Conservation (phyloP, 192 early-diverging fungal genomes). For the Backusella psychrophila region DNA sequence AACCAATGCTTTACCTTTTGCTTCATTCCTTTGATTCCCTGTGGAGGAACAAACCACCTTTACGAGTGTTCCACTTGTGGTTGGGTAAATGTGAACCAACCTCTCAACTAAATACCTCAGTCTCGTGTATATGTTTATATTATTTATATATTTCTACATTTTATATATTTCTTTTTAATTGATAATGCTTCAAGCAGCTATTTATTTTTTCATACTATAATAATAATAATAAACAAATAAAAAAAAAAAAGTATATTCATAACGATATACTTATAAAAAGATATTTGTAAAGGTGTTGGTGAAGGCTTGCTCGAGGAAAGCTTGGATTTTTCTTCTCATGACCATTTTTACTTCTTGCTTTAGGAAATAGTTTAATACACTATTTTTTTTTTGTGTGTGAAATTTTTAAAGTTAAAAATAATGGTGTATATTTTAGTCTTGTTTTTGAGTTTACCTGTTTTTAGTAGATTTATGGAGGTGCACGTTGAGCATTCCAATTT, state of each 20-base stretch:
- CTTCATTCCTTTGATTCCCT: slow-evolving; percentile 40
- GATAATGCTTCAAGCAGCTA: background rate
- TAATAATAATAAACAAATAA: background rate
- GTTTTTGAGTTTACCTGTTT: background rate
- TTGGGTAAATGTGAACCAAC: slow-evolving; percentile 36
- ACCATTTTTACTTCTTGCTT: background rate
- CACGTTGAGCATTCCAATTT: background rate
- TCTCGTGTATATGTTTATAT: too few species aligned
- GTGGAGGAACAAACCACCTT: slow-evolving; percentile 21
- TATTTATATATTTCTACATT: too few species aligned
- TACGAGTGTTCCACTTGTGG: slow-evolving; percentile 41
- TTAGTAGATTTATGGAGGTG: background rate
- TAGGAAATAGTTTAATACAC: background rate
- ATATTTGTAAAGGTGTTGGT: background rate
- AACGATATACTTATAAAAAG: background rate
- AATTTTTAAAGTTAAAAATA: background rate
- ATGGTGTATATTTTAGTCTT: background rate
- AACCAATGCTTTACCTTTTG: slow-evolving; percentile 41
- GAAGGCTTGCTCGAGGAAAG: background rate
- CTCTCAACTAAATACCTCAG: slow-evolving; percentile 5
- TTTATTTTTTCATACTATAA: background rate
- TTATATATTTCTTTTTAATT: background rate
- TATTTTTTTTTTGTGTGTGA: background rate
- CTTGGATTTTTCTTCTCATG: background rate
- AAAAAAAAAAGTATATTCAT: background rate